Evolutionary conservation across 148 eudicot species (phyloP).

Genomic region (Nepenthes mirabilis): DNA sequence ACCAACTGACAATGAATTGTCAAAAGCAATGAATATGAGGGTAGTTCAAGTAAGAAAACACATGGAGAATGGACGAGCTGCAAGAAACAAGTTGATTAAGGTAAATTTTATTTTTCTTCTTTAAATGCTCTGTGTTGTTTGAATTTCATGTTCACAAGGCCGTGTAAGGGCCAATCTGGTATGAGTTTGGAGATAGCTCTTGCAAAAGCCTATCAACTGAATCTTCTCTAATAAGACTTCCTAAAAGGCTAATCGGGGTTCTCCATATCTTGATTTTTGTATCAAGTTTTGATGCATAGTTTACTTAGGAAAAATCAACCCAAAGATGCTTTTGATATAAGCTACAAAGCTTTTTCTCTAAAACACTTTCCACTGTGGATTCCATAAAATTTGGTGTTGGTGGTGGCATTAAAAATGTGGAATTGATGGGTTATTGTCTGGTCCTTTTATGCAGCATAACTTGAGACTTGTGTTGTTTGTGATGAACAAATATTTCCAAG

Average conservation of each 20-base stretch:
- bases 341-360: no score
- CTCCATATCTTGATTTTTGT: not conserved
- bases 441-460: constrained; percentile 62
- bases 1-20: constrained; percentile 64
- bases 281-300: no score
- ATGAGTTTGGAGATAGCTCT: no score
- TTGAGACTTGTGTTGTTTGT: constrained; percentile 78
- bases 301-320: no score
- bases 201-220: no score
- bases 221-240: no score
- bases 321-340: no score
- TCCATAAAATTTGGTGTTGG: no score
- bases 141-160: not conserved
- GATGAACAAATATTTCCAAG: constrained; percentile 85
- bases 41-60: constrained; percentile 33
- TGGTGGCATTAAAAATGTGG: not conserved
- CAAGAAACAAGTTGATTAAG: constrained; percentile 85
- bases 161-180: no score
- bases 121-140: not conserved
- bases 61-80: constrained; percentile 71
- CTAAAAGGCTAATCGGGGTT: not conserved
- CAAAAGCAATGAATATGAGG: constrained; percentile 52
- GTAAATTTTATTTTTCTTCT: constrained; percentile 14
- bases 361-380: no score
- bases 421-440: not conserved